Percentiles rank a stretch among this genome's conserved stretches.
phyloP scores from a whole-genome alignment of 2,329 filamentous ascomycete genomes.

The Neonectria neomacrospora region DNA sequence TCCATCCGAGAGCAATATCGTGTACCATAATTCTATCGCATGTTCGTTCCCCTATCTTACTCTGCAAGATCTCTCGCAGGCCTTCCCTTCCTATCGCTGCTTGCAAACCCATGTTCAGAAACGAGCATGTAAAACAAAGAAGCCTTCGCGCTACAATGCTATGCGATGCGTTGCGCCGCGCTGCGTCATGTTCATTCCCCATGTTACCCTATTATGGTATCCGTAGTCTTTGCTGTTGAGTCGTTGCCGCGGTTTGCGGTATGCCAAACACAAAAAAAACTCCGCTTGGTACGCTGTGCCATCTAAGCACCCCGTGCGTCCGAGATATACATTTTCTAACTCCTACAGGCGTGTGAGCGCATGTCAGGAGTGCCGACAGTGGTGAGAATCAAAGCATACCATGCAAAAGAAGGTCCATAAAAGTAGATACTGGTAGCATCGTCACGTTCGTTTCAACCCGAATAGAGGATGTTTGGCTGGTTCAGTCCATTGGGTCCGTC shows the following conservation, averaged over 20 bases:
- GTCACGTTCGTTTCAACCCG: slow-evolving; percentile 24
- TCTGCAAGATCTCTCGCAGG: slow-evolving; percentile 7
- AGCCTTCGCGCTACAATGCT: not conserved
- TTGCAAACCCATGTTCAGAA: slow-evolving; percentile 15
- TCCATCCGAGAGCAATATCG: slow-evolving; percentile 13
- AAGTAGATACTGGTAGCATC: slow-evolving; percentile 30
- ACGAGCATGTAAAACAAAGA: not conserved
- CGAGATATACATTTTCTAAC: slow-evolving; percentile 21
- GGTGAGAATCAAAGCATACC: slow-evolving; percentile 30
- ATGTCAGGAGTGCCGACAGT: slow-evolving; percentile 7
- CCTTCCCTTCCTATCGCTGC: slow-evolving; percentile 9
- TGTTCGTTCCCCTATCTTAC: slow-evolving; percentile 14
- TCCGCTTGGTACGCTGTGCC: slow-evolving; percentile 25
- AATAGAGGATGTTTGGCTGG: slow-evolving; percentile 22
- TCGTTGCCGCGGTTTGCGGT: slow-evolving; percentile 26
- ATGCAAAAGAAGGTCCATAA: slow-evolving; percentile 30
- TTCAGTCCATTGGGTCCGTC: slow-evolving; percentile 41
- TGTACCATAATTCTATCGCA: slow-evolving; percentile 21
- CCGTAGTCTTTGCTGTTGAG: slow-evolving; percentile 25
- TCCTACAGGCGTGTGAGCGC: slow-evolving; percentile 21
- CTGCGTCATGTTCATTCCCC: not conserved
- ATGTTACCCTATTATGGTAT: slow-evolving; percentile 19
- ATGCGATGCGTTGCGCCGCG: slow-evolving; percentile 5
- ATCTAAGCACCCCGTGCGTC: slow-evolving; percentile 20
- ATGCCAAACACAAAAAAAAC: slow-evolving; percentile 26